Base-by-base conservation (phyloP, 208 protist species). In the Acanthamoeba sp. region DNA sequence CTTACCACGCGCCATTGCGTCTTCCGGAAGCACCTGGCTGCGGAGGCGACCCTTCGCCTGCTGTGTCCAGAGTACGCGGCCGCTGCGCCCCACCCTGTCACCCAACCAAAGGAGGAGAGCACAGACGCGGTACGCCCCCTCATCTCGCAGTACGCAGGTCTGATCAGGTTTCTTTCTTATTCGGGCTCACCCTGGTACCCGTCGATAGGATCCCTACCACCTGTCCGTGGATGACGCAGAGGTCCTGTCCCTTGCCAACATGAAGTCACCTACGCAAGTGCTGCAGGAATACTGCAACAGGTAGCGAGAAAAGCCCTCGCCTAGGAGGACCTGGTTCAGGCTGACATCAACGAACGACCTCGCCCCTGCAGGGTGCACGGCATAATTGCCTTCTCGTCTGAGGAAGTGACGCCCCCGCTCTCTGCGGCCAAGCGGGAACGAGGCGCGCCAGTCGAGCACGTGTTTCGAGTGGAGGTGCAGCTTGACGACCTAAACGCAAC, bases 241-340 rank as follows among this genome's bases (percentile, higher is more conserved):
- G 20, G 89, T 93, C 0, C 22, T 80, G 24, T 59, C 50, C 57
- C 45, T 93, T 22, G 12, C 64, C 7, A 66, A 91, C 34, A 57
- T 38, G 4, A 93, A 93, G 32, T 45, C 62, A 5, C 89, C 89
- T 6, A 38, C 89, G 45, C 89, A 93, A 59, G 38, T 93, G 32
- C 34, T 93, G 36, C 89, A 93, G n/a, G 89, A 93, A 29, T 80
- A 93, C 64, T 5, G 62, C 42, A 93, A 93, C 42, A 93, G 89
- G 89, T 93, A 55, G 10, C 0, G 9, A 9, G 1, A 5, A 2
- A 4, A 3, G 0, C 55, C 14, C n/a, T 1, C n/a, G 24, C 38
- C 32, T 82, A 22, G 27, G 18, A 18, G 36, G n/a, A n/a, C n/a
- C n/a, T n/a, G n/a, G n/a, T n/a, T n/a, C n/a, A n/a, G n/a, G n/a